Conservation (phyloP, 192 early-diverging fungal genomes). For the Ambispora gerdemannii region DNA sequence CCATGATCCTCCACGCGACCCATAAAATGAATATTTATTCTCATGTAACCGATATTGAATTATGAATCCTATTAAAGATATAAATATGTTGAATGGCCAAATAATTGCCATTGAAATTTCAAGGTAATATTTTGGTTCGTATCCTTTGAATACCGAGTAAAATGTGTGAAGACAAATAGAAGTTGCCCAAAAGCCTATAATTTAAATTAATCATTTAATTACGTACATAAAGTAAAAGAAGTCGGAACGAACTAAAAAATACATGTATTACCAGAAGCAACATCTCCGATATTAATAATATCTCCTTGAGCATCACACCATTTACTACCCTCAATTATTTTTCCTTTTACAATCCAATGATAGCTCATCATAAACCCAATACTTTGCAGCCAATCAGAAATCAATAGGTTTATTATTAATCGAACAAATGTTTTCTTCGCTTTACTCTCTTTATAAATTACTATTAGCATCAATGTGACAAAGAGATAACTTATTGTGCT, state of each 20-base stretch:
- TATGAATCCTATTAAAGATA: background rate
- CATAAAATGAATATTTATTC: background rate
- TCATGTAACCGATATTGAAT: background rate
- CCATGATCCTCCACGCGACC: background rate
- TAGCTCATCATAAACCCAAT: conserved; percentile 3
- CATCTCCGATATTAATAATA: background rate
- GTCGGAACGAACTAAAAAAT: background rate
- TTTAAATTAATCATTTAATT: background rate
- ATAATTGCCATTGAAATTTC: background rate
- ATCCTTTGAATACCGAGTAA: background rate
- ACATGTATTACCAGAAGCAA: background rate
- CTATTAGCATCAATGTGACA: background rate
- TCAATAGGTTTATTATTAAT: background rate
- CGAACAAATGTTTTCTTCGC: background rate
- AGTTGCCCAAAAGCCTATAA: background rate
- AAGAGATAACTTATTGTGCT: background rate
- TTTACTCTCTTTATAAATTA: background rate
- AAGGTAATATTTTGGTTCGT: background rate
- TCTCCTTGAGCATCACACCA: background rate
- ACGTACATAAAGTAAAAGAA: background rate
- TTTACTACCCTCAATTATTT: background rate
- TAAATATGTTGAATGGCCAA: background rate
- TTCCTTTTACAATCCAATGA: background rate
- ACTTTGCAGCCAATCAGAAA: background rate
- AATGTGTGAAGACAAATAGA: background rate